Evolutionary conservation across 2,329 filamentous ascomycete genomes (phyloP).

Genomic region (Exophiala sp.): DNA sequence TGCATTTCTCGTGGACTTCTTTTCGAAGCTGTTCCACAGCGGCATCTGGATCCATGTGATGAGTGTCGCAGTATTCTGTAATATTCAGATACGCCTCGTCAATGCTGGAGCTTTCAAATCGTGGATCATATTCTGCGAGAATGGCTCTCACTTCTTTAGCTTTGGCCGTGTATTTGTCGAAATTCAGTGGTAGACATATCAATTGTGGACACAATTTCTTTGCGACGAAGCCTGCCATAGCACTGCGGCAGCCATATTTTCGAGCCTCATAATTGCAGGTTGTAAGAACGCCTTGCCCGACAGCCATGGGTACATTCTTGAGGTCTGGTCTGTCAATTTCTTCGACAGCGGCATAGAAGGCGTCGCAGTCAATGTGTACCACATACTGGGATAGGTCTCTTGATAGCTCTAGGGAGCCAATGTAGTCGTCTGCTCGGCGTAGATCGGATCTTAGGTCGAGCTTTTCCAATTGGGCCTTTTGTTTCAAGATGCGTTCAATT

Average conservation of each 20-base stretch:
- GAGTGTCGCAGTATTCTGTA: slow-evolving; percentile 73
- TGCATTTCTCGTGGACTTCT: slow-evolving; percentile 70
- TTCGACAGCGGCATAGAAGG: slow-evolving; percentile 95
- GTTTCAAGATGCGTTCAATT: slow-evolving; percentile 73
- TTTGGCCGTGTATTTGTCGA: slow-evolving; percentile 86
- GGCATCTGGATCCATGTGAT: slow-evolving; percentile 66
- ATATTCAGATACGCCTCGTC: slow-evolving; percentile 97
- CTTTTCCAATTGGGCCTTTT: slow-evolving; percentile 71
- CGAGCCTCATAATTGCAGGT: slow-evolving; percentile 86
- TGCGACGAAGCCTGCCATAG: slow-evolving; percentile 95
- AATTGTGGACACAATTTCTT: slow-evolving; percentile 88
- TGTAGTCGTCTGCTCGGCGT: slow-evolving; percentile 74
- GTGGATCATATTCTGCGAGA: slow-evolving; percentile 79
- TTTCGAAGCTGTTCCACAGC: slow-evolving; percentile 73
- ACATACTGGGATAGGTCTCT: slow-evolving; percentile 81
- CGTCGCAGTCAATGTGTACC: slow-evolving; percentile 94
- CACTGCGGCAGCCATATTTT: slow-evolving; percentile 84
- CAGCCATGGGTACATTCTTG: slow-evolving; percentile 82
- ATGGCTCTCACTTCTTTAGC: slow-evolving; percentile 82
- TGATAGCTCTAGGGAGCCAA: slow-evolving; percentile 71
- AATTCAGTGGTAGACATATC: slow-evolving; percentile 77
- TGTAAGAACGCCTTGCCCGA: slow-evolving; percentile 69
- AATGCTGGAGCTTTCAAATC: slow-evolving; percentile 90
- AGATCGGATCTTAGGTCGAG: slow-evolving; percentile 70
- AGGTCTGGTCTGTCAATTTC: slow-evolving; percentile 79